Percentiles rank a stretch among this genome's conserved stretches.
phyloP scores from a whole-genome alignment of 805 yeast species.

The Pichia rugopelliculosa region DNA sequence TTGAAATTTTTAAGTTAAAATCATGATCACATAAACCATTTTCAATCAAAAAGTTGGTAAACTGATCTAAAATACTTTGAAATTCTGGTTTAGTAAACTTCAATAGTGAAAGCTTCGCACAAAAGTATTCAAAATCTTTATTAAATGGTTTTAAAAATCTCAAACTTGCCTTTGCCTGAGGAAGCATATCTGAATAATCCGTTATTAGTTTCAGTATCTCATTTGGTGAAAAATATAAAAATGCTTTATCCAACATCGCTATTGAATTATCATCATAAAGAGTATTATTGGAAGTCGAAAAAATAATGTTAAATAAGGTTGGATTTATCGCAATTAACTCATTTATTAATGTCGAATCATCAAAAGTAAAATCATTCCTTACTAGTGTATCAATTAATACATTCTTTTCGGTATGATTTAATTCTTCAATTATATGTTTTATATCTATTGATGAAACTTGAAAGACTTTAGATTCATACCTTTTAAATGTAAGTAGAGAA shows the following conservation, averaged over 20 bases:
- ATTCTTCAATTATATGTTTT: neutral
- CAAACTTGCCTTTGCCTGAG: neutral
- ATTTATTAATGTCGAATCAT: neutral
- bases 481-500: neutral
- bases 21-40: neutral
- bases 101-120: neutral
- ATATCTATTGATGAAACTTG: neutral
- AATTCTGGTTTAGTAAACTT: neutral
- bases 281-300: neutral
- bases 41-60: neutral
- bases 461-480: neutral
- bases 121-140: slow-evolving; percentile 3
- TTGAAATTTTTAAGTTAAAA: neutral
- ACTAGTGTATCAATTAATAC: neutral
- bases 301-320: neutral
- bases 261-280: neutral
- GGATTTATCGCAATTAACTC: neutral
- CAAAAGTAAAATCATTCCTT: neutral
- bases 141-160: neutral
- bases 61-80: neutral
- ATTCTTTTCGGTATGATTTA: neutral
- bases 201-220: neutral
- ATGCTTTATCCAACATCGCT: neutral
- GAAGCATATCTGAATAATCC: neutral
- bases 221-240: neutral